A percentile compares a stretch with the other conserved stretches of the same genome.
Conservation (phyloP, 2,329 filamentous ascomycete species). For the Aureobasidium sp. region DNA sequence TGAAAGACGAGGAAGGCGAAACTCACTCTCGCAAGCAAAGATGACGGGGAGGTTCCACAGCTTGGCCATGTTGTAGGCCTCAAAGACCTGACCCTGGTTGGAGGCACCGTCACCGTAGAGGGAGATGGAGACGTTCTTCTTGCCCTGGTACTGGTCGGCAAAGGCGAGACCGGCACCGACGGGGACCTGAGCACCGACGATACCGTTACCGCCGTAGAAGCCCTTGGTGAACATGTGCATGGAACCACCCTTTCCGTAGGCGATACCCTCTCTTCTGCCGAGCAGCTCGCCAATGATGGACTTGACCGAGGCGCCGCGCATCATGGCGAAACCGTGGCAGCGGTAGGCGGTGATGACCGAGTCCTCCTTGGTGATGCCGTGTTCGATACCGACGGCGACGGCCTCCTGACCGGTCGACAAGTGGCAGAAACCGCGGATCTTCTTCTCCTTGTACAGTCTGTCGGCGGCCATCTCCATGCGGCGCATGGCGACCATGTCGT, state of each 20-base stretch:
- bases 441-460: conserved; percentile 99
- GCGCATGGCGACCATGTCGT: conserved; percentile 88
- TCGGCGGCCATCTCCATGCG: conserved; percentile 99
- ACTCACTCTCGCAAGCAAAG: conserved; percentile 94
- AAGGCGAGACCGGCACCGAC: conserved; percentile 95
- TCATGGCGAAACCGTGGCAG: conserved; percentile 96
- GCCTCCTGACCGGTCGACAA: conserved; percentile 96
- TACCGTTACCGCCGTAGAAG: conserved; percentile 98
- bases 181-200: conserved; percentile 96
- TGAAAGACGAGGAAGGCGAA: neutral
- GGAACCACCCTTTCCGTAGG: conserved; percentile 96
- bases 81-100: conserved; percentile 99
- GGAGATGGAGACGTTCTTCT: conserved; percentile 78
- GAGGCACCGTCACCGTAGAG: conserved; percentile 96
- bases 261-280: conserved; percentile 89
- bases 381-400: conserved; percentile 92
- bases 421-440: conserved; percentile 99
- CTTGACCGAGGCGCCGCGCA: conserved; percentile 85
- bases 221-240: conserved; percentile 99
- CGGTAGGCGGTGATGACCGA: conserved; percentile 97
- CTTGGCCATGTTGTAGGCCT: conserved; percentile 99
- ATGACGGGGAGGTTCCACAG: conserved; percentile 94
- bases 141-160: conserved; percentile 85
- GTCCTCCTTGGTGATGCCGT: conserved; percentile 84
- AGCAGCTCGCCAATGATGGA: conserved; percentile 94